Conservation (phyloP, 805 yeast species). For the Schwanniomyces vanrijiae region DNA sequence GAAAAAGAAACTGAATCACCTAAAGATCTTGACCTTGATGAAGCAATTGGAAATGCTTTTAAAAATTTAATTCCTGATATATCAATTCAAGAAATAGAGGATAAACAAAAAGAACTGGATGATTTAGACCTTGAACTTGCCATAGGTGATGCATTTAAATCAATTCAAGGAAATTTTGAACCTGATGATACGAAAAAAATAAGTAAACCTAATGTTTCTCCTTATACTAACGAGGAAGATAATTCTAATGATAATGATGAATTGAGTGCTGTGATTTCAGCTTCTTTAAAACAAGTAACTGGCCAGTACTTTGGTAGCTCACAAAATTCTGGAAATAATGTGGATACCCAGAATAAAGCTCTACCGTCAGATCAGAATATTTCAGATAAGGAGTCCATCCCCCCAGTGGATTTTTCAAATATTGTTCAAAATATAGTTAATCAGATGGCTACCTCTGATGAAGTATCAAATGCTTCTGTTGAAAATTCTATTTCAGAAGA, state of each 20-base stretch:
- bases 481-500: conserved; percentile 18
- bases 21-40: conserved; percentile 12
- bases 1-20: background rate
- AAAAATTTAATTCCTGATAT: conserved; percentile 3
- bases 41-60: conserved; percentile 20
- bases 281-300: conserved; percentile 18
- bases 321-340: background rate
- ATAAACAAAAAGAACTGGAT: conserved; percentile 9
- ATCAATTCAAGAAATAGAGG: background rate
- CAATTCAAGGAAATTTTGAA: conserved; percentile 6
- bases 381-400: background rate
- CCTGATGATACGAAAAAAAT: background rate
- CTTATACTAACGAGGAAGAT: background rate
- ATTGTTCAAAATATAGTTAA: conserved; percentile 27
- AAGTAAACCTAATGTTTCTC: background rate
- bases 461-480: background rate
- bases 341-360: background rate
- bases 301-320: background rate
- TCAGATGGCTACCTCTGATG: conserved; percentile 17
- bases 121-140: conserved; percentile 33
- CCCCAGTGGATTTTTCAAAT: conserved; percentile 15
- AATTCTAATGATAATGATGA: conserved; percentile 2
- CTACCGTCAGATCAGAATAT: background rate
- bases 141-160: conserved; percentile 39
- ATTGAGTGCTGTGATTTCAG: conserved; percentile 10